Percentiles rank a stretch among this genome's conserved stretches.
Conservation (phyloP, 2,329 filamentous ascomycete genomes). For the Tympanopsis confertula region DNA sequence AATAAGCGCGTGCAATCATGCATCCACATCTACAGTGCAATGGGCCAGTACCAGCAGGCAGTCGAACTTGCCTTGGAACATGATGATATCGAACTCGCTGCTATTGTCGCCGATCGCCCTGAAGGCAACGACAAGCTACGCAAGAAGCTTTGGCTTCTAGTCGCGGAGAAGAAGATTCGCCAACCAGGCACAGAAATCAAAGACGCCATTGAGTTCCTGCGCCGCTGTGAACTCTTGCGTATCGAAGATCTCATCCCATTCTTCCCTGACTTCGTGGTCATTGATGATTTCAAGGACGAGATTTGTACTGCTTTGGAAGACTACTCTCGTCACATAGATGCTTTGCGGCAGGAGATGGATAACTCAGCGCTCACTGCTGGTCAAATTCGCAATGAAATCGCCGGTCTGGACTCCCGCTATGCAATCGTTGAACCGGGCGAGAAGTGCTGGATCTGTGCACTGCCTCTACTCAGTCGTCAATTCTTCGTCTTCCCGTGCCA, state of each 20-base stretch:
- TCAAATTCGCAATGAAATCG: conserved; percentile 84
- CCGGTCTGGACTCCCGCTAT: conserved; percentile 74
- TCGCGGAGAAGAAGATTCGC: conserved; percentile 86
- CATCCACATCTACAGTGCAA: conserved; percentile 92
- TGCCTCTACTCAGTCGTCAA: conserved; percentile 78
- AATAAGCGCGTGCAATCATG: conserved; percentile 86
- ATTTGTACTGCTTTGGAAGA: conserved; percentile 89
- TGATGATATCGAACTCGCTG: conserved; percentile 78
- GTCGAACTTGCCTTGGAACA: conserved; percentile 87
- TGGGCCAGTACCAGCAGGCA: conserved; percentile 87
- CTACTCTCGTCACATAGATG: conserved; percentile 83
- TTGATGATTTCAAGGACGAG: conserved; percentile 98
- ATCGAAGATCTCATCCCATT: conserved; percentile 97
- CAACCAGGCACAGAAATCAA: conserved; percentile 73
- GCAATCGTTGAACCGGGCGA: conserved; percentile 95
- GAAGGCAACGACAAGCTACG: conserved; percentile 68
- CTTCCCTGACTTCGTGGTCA: conserved; percentile 96
- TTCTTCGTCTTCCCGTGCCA: conserved; percentile 99
- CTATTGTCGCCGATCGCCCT: conserved; percentile 76
- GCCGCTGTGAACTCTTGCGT: conserved; percentile 77
- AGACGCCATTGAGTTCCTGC: conserved; percentile 83
- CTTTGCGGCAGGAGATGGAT: conserved; percentile 87
- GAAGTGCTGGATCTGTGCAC: conserved; percentile 76
- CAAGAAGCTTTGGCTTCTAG: conserved; percentile 90
- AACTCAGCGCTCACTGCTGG: conserved; percentile 77